Percentiles rank a stretch among this genome's conserved stretches.
These are phyloP conservation scores for Podospora pseudoanserina DNA, from an alignment of 495 filamentous ascomycete species.

Conservation along the genomic window DNA sequence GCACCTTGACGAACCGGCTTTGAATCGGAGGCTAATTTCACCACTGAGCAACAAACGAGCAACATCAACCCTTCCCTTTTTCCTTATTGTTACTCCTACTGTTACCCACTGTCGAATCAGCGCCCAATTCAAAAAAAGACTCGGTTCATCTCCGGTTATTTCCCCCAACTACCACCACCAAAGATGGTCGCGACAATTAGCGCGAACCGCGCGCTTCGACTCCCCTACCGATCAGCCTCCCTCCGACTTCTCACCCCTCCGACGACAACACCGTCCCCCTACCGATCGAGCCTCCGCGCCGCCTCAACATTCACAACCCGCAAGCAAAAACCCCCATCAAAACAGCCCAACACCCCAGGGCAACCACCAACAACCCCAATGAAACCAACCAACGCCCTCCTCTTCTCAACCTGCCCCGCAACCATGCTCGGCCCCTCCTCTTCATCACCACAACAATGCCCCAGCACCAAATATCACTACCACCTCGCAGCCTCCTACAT, in stretches of 20 bases:
- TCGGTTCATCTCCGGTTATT: neutral
- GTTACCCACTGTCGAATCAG: neutral
- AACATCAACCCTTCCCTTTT: neutral
- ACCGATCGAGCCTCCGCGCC: neutral
- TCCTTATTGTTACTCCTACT: neutral
- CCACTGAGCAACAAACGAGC: neutral
- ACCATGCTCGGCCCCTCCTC: neutral
- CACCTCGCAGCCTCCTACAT: conserved; percentile 66
- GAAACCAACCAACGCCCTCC: neutral
- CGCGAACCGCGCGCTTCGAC: conserved; percentile 12
- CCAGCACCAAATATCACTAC: conserved; percentile 51
- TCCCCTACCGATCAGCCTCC: conserved; percentile 12
- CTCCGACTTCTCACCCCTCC: neutral
- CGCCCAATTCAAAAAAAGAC: neutral
- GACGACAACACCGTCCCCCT: neutral
- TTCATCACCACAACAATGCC: neutral
- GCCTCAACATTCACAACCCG: neutral
- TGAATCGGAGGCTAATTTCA: neutral
- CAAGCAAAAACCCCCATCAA: neutral
- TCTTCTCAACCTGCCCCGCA: conserved; percentile 13
- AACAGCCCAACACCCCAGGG: neutral
- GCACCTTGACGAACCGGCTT: neutral
- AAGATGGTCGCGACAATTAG: conserved; percentile 14
- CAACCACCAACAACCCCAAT: neutral
- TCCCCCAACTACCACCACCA: neutral